Evolutionary conservation across 1,284 basidiomycete genomes (phyloP).

Genomic region (Prillingera fragicola): DNA sequence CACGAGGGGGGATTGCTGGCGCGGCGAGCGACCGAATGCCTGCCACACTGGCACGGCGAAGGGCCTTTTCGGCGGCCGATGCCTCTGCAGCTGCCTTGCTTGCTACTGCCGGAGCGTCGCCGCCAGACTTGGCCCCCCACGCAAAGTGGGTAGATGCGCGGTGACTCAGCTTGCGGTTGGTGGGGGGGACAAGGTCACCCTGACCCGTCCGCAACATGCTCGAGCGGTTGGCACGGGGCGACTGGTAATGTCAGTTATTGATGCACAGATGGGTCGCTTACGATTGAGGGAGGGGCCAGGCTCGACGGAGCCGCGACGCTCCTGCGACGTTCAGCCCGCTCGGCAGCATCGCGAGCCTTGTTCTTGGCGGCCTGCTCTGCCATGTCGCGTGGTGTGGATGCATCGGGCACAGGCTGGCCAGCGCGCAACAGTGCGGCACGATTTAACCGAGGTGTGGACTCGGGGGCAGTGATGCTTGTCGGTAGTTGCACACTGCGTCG

Average conservation of each 20-base stretch:
- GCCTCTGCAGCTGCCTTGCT: background rate
- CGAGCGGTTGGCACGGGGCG: constrained; percentile 35
- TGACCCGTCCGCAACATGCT: constrained; percentile 29
- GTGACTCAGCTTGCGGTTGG: no score
- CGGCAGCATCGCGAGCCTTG: constrained; percentile 27
- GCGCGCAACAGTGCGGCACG: constrained; percentile 15
- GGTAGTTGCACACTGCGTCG: constrained; percentile 27
- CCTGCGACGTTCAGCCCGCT: constrained; percentile 26
- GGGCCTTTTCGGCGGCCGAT: background rate
- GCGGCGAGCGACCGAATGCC: constrained; percentile 17
- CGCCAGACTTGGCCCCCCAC: no score
- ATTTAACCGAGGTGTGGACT: constrained; percentile 12
- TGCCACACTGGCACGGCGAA: no score
- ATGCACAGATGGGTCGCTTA: constrained; percentile 3
- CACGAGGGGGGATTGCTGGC: constrained; percentile 24
- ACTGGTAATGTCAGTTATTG: constrained; percentile 13
- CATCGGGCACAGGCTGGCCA: constrained; percentile 5
- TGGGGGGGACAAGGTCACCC: no score
- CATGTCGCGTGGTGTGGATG: constrained; percentile 13
- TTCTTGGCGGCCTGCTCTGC: constrained; percentile 25
- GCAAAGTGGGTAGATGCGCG: no score
- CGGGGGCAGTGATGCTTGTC: constrained; percentile 17
- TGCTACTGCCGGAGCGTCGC: no score
- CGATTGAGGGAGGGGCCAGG: constrained; percentile 7
- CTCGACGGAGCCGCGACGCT: constrained; percentile 26